A percentile compares a stretch with the other conserved stretches of the same genome.
phyloP scores from a whole-genome alignment of 257 asterid genomes.

The Plantago elongata region DNA sequence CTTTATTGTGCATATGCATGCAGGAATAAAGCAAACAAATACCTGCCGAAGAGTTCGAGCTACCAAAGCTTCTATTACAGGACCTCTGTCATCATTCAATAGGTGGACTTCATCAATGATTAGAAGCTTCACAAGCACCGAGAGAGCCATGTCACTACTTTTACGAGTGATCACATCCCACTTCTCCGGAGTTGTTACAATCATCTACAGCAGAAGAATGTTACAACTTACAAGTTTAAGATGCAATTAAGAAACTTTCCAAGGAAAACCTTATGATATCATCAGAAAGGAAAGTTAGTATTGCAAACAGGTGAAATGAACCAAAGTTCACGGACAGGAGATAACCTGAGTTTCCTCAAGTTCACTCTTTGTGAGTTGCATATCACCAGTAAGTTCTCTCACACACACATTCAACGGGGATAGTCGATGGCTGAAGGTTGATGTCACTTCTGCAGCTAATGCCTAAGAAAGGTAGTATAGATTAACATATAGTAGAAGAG shows the following conservation, averaged over 20 bases:
- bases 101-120: conserved; percentile 97
- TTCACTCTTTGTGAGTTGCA: conserved; percentile 92
- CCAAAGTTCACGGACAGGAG: conserved; percentile 15
- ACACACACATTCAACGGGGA: conserved; percentile 81
- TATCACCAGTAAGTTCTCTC: conserved; percentile 97
- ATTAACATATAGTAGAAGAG: conserved; percentile 17
- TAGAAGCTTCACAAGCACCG: conserved; percentile 97
- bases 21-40: background rate
- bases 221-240: background rate
- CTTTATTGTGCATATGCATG: too few relatives aligned
- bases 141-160: conserved; percentile 97
- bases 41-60: conserved; percentile 99
- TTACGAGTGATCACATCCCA: conserved; percentile 99
- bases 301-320: conserved; percentile 9
- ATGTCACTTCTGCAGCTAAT: conserved; percentile 95
- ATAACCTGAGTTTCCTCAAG: conserved; percentile 92
- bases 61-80: conserved; percentile 97
- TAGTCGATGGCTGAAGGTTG: conserved; percentile 85
- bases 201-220: conserved; percentile 60
- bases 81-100: conserved; percentile 94
- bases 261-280: conserved; percentile 15
- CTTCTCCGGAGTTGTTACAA: conserved; percentile 98
- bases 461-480: conserved; percentile 47
- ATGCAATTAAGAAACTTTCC: conserved; percentile 13
- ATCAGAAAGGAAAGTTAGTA: conserved; percentile 6